A percentile compares a stretch with the other conserved stretches of the same genome.
Conservation (phyloP, 75 land plant genomes). For the Larix kaempferi region DNA sequence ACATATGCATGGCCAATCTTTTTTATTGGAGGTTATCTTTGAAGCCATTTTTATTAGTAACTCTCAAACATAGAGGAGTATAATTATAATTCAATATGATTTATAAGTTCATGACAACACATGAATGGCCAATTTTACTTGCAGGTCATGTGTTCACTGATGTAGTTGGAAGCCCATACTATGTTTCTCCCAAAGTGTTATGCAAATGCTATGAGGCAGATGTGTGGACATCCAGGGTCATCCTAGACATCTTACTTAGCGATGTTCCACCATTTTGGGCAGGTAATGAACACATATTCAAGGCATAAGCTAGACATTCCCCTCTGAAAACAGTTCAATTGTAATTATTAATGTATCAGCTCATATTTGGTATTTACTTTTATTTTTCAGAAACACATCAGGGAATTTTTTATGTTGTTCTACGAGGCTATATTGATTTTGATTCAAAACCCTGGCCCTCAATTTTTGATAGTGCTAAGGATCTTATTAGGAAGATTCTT, state of each 20-base stretch:
- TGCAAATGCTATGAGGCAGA: conserved; percentile 77
- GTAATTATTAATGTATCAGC: conserved; percentile 4
- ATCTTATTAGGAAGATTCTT: conserved; percentile 81
- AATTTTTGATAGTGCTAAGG: conserved; percentile 86
- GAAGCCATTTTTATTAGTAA: neutral
- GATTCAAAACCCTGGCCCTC: conserved; percentile 81
- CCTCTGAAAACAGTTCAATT: neutral
- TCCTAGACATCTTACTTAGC: conserved; percentile 78
- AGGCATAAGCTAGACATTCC: neutral
- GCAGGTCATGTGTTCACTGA: conserved; percentile 63
- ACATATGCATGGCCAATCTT: no score
- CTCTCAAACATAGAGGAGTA: neutral
- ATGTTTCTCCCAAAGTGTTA: conserved; percentile 89
- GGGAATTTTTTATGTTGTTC: conserved; percentile 73
- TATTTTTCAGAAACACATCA: conserved; percentile 56
- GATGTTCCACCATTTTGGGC: conserved; percentile 91
- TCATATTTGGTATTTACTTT: conserved; percentile 43
- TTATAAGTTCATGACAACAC: neutral
- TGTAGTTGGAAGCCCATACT: conserved; percentile 89
- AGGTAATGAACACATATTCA: conserved; percentile 28
- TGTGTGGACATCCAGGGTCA: conserved; percentile 93
- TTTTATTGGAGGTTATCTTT: no score
- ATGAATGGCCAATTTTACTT: conserved; percentile 10
- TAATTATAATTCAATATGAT: neutral
- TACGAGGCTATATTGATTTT: conserved; percentile 65